Conservation (phyloP, 495 filamentous ascomycete species). For the Symbiotaphrina buchneri region DNA sequence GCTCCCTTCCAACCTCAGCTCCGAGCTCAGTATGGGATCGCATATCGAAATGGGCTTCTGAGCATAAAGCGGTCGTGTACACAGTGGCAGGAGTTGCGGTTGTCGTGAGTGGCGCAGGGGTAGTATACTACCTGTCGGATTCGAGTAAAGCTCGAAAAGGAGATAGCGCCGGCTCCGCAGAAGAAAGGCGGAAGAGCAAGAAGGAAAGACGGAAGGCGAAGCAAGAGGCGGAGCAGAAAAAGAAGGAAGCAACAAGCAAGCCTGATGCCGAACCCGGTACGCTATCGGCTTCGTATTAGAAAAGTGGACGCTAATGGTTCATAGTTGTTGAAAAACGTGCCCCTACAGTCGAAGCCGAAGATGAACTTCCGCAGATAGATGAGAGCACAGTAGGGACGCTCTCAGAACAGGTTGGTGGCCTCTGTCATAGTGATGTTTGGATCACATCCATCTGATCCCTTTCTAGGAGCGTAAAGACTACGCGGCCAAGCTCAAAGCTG, state of each 20-base stretch:
- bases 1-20: conserved; percentile 22
- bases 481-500: conserved; percentile 76
- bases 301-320: neutral
- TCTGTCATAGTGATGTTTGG: neutral
- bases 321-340: conserved; percentile 16
- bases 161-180: conserved; percentile 7
- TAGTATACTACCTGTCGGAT: conserved; percentile 62
- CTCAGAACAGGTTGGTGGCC: conserved; percentile 33
- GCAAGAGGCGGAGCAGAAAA: conserved; percentile 12
- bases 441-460: neutral
- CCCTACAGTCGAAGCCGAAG: conserved; percentile 37
- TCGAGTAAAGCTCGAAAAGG: conserved; percentile 14
- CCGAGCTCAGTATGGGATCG: conserved; percentile 63
- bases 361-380: conserved; percentile 69
- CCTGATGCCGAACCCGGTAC: conserved; percentile 11
- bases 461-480: conserved; percentile 48
- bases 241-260: conserved; percentile 7
- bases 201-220: conserved; percentile 37
- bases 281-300: neutral
- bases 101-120: conserved; percentile 72
- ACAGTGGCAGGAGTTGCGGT: conserved; percentile 87
- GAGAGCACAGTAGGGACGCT: conserved; percentile 50
- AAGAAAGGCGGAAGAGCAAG: conserved; percentile 32
- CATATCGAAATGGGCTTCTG: conserved; percentile 76
- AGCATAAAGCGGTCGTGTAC: conserved; percentile 87